Evolutionary conservation across 2,329 filamentous ascomycete genomes (phyloP).

Genomic region (Monosporascus sp.): DNA sequence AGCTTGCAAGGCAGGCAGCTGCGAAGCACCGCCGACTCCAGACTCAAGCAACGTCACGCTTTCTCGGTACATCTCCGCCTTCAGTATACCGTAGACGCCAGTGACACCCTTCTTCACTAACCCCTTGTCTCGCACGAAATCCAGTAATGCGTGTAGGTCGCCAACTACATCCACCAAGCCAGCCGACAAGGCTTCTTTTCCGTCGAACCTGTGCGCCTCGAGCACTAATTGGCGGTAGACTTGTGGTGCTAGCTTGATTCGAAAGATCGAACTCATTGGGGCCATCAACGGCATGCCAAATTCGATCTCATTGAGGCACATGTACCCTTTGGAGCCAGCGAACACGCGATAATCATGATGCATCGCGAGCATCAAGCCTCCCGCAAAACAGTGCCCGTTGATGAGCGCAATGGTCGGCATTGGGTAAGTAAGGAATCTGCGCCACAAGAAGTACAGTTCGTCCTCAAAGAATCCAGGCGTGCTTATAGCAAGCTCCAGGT

Average conservation of each 20-base stretch:
- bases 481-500: slow-evolving; percentile 60
- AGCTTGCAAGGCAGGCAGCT: slow-evolving; percentile 36
- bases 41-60: slow-evolving; percentile 54
- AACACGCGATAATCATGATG: slow-evolving; percentile 81
- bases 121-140: slow-evolving; percentile 53
- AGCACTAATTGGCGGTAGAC: slow-evolving; percentile 63
- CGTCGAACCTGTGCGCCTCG: slow-evolving; percentile 67
- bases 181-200: slow-evolving; percentile 55
- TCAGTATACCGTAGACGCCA: slow-evolving; percentile 66
- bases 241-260: slow-evolving; percentile 56
- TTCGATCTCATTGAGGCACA: slow-evolving; percentile 78
- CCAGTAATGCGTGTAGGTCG: slow-evolving; percentile 53
- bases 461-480: slow-evolving; percentile 58
- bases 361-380: slow-evolving; percentile 76
- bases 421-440: slow-evolving; percentile 64
- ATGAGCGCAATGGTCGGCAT: slow-evolving; percentile 79
- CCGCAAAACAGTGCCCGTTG: slow-evolving; percentile 78
- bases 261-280: slow-evolving; percentile 70
- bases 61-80: slow-evolving; percentile 71
- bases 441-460: slow-evolving; percentile 60
- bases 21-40: slow-evolving; percentile 7
- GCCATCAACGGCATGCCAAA: slow-evolving; percentile 72
- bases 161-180: slow-evolving; percentile 64
- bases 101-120: slow-evolving; percentile 58
- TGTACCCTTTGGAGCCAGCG: slow-evolving; percentile 61